Evolutionary conservation across 179 eudicot genomes (phyloP), one percentile per base, ranked within the genome.

Genomic region (Silene vulgaris): DNA sequence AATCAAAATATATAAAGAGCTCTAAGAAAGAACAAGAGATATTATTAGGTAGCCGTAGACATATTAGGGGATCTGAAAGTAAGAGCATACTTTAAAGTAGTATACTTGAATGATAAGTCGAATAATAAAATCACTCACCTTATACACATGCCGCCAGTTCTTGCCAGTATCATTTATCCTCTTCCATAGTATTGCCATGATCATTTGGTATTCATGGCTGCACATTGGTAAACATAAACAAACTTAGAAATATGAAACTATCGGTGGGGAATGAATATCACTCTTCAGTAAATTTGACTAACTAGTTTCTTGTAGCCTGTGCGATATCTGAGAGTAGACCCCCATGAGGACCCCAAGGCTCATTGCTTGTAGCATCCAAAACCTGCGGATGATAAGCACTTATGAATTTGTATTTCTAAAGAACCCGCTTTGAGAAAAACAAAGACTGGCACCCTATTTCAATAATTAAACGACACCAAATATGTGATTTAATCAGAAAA

Each of bases 311-410:
- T 30, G 88, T 79, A 76, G 99, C 97, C 77, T 86, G 89, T 57
- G 99, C 98, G 86, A 96, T 84, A 71, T 96, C 99, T 82, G 98
- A 93, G 76, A 96, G 97, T 81, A 88, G 96, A 17, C 97, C 82
- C 74, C 97, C 99, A 85, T 93, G 98, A 70, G 99, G 97, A 75
- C 99, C 99, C 97, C 98, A 96, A 37, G 99, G 89, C 87, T 96
- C 99, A 82, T 96, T 96, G 88, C 98, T 93, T 69, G 99, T 96
- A 75, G 99, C 93, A 84, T 96, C 99, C 77, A 91, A 90, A 84
- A 91, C 90, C 93, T 90, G 77, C 74, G 80, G 4, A 72, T 5
- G 28, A 28, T 29, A 71, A 70, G 57, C 68, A 57, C 32, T 68
- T 19, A 35, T 30, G 2, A 30, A 43, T 5, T 54, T 23, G 43